Evolutionary conservation across 192 early-diverging fungal species (phyloP).

Genomic region (Chytriomyces sp.): DNA sequence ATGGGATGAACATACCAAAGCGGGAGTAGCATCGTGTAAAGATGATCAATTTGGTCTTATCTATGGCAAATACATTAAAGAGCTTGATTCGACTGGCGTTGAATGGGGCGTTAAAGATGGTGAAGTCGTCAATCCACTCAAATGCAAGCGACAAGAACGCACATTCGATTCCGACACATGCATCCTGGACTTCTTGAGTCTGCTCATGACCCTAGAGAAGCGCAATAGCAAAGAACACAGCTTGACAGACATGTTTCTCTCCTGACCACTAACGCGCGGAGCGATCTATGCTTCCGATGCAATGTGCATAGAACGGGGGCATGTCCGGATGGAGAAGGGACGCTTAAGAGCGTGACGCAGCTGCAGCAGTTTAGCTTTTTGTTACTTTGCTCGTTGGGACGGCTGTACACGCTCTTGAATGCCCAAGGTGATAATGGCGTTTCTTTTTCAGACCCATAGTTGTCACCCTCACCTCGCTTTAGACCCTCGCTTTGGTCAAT

Average conservation of each 20-base stretch:
- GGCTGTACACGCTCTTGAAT: conserved; percentile 78
- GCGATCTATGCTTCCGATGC: conserved; percentile 79
- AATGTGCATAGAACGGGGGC: conserved; percentile 22
- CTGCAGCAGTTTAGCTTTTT: conserved; percentile 91
- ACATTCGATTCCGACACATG: conserved; percentile 53
- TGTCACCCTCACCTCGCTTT: not conserved
- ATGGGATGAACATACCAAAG: not conserved
- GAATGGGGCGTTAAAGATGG: conserved; percentile 81
- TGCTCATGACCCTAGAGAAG: conserved; percentile 61
- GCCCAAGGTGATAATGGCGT: conserved; percentile 39
- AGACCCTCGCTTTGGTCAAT: not conserved
- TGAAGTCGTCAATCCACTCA: conserved; percentile 30
- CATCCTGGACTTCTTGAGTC: conserved; percentile 73
- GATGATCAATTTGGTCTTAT: conserved; percentile 85
- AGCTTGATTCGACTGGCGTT: conserved; percentile 86
- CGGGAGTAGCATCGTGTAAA: conserved; percentile 60
- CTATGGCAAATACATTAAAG: conserved; percentile 90
- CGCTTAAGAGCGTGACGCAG: conserved; percentile 77
- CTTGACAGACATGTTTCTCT: conserved; percentile 27
- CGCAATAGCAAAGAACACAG: conserved; percentile 50
- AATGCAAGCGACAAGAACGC: conserved; percentile 56
- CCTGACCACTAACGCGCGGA: conserved; percentile 64
- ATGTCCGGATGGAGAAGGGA: not conserved
- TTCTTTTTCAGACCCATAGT: no score
- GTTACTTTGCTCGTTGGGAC: conserved; percentile 76